Evolutionary conservation across 148 eudicot genomes (phyloP).

Genomic region (Euryodendron excelsum): DNA sequence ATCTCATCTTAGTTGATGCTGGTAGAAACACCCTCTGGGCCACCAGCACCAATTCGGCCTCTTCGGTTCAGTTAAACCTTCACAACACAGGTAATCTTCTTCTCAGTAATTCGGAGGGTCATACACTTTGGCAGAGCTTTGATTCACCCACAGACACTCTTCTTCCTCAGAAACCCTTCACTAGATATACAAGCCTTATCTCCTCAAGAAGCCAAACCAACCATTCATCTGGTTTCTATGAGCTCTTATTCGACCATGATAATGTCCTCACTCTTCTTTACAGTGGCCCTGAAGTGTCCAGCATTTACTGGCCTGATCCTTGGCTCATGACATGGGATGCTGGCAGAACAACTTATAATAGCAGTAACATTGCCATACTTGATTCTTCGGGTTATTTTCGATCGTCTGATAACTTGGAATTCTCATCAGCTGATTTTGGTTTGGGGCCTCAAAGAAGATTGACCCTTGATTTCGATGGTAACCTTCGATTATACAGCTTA

Average conservation of each 20-base stretch:
- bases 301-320: conserved; percentile 41
- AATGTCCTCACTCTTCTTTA: conserved; percentile 16
- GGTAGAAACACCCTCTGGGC: conserved; percentile 20
- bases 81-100: conserved; percentile 18
- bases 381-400: conserved; percentile 20
- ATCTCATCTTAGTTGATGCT: conserved; percentile 34
- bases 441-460: conserved; percentile 37
- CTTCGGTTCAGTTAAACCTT: conserved; percentile 17
- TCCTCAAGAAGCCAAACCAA: conserved; percentile 23
- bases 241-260: conserved; percentile 23
- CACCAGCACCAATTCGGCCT: background rate
- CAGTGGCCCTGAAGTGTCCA: conserved; percentile 28
- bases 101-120: background rate
- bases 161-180: conserved; percentile 32
- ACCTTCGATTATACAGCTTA: conserved; percentile 19
- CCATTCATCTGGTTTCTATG: conserved; percentile 23
- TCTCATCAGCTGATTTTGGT: conserved; percentile 31
- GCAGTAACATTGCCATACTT: conserved; percentile 6
- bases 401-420: conserved; percentile 30
- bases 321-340: background rate
- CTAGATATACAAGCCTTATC: conserved; percentile 15
- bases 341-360: conserved; percentile 32
- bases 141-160: conserved; percentile 30
- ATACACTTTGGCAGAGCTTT: conserved; percentile 7
- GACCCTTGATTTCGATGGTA: conserved; percentile 31